Percentiles rank a stretch among this genome's conserved stretches.
phyloP scores from a whole-genome alignment of 164 flowering plant species.

The Vitis amurensis region DNA sequence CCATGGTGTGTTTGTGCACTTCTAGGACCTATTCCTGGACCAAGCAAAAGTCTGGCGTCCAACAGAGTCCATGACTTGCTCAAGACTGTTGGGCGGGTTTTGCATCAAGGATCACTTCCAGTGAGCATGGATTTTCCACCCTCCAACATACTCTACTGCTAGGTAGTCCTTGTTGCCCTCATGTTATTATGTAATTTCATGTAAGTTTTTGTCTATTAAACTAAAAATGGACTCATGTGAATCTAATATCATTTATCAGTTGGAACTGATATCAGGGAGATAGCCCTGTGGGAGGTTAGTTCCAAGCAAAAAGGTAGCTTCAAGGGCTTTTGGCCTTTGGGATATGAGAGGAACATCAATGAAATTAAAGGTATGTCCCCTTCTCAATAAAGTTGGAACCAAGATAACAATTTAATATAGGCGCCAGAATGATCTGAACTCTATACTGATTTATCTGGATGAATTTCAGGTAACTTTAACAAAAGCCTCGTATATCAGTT shows the following conservation, averaged over 20 bases:
- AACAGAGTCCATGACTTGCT: slow-evolving; percentile 42
- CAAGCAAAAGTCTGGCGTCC: not conserved
- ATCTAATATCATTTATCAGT: slow-evolving; percentile 16
- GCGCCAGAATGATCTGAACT: too few species aligned
- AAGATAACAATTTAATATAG: too few species aligned
- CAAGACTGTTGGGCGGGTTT: slow-evolving; percentile 26
- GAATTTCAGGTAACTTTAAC: slow-evolving; percentile 14
- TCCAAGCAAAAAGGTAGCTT: slow-evolving; percentile 17
- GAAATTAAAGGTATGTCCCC: slow-evolving; percentile 15
- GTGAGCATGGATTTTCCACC: slow-evolving; percentile 59
- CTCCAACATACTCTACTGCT: slow-evolving; percentile 38
- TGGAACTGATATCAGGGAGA: slow-evolving; percentile 32
- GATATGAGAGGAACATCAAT: slow-evolving; percentile 18
- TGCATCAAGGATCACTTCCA: slow-evolving; percentile 39
- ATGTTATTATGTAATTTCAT: not conserved
- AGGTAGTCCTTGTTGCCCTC: slow-evolving; percentile 22
- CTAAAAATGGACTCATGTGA: not conserved
- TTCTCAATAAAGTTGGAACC: not conserved
- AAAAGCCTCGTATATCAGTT: slow-evolving; percentile 20
- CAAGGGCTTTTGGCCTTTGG: slow-evolving; percentile 23
- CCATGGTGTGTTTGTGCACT: too few species aligned
- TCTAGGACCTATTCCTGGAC: slow-evolving; percentile 5
- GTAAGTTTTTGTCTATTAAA: not conserved
- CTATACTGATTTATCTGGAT: not conserved
- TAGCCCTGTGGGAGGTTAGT: slow-evolving; percentile 27